Evolutionary conservation across 2,329 filamentous ascomycete genomes (phyloP).

Genomic region (Fusarium proliferatum): DNA sequence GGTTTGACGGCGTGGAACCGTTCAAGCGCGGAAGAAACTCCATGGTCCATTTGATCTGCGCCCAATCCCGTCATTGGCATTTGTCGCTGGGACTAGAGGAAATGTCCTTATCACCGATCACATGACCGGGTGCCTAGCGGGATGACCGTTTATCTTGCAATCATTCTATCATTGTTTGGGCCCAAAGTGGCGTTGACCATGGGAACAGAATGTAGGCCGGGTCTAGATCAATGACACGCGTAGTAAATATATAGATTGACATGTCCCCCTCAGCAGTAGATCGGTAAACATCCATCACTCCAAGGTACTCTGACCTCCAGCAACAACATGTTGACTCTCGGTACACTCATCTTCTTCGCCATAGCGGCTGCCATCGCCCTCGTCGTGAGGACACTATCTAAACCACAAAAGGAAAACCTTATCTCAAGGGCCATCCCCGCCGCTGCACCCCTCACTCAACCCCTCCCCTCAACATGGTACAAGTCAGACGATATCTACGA

Average conservation of each 20-base stretch:
- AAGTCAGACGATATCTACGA: constrained; percentile 64
- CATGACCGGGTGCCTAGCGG: constrained; percentile 24
- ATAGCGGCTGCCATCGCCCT: constrained; percentile 9
- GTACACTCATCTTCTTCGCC: constrained; percentile 10
- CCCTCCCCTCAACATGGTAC: constrained; percentile 56
- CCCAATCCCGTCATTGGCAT: constrained; percentile 20
- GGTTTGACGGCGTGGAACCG: constrained; percentile 29
- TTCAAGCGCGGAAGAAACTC: constrained; percentile 8
- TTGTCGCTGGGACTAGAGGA: neutral
- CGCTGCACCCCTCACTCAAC: constrained; percentile 25
- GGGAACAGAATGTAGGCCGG: neutral
- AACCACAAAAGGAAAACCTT: constrained; percentile 19
- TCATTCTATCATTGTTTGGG: neutral
- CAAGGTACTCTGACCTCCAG: neutral
- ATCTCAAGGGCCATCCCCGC: constrained; percentile 24
- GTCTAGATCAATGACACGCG: neutral
- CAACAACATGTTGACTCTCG: constrained; percentile 18
- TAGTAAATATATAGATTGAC: constrained; percentile 17
- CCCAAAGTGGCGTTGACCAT: constrained; percentile 13
- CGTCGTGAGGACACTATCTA: constrained; percentile 12
- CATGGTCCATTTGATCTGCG: constrained; percentile 8
- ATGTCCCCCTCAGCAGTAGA: neutral
- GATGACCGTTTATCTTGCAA: constrained; percentile 19
- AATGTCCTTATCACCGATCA: constrained; percentile 32
- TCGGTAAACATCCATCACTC: neutral